phyloP scores from a whole-genome alignment of 345 rosid species.

The Salix udensis region DNA sequence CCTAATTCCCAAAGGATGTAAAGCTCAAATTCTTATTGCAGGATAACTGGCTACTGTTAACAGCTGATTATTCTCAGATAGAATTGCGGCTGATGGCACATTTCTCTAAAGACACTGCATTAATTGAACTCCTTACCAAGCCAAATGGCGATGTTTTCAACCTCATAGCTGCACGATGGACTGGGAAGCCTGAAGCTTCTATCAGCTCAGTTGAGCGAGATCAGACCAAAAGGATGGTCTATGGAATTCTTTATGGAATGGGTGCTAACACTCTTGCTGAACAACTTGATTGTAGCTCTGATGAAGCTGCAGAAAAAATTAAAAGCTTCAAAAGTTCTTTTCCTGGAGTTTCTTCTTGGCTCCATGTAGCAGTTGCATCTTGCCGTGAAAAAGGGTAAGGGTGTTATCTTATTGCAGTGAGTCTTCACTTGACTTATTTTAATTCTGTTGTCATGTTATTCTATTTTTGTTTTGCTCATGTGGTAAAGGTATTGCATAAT shows the following conservation, averaged over 20 bases:
- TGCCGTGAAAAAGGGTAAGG: conserved; percentile 75
- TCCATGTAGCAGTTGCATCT: conserved; percentile 54
- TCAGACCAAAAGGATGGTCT: conserved; percentile 85
- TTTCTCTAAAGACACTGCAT: conserved; percentile 75
- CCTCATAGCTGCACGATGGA: conserved; percentile 90
- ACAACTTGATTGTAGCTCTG: conserved; percentile 75
- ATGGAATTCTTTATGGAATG: conserved; percentile 98
- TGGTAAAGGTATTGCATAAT: no score
- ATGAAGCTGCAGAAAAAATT: conserved; percentile 83
- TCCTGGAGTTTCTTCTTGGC: conserved; percentile 89
- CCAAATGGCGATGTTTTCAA: conserved; percentile 86
- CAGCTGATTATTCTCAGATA: conserved; percentile 98
- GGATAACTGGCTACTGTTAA: conserved; percentile 84
- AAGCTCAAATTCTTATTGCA: conserved; percentile 34
- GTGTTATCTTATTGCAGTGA: not conserved
- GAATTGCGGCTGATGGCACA: conserved; percentile 94
- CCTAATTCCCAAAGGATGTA: not conserved
- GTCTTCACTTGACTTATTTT: not conserved
- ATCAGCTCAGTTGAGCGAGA: conserved; percentile 67
- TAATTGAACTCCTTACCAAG: conserved; percentile 68
- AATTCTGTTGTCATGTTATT: no score
- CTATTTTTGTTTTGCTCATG: no score
- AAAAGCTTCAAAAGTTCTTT: conserved; percentile 71
- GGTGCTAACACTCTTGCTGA: conserved; percentile 84
- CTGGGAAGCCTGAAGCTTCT: conserved; percentile 61